Conservation (phyloP, 2,329 filamentous ascomycete species). For the Lecanicillium sp. region DNA sequence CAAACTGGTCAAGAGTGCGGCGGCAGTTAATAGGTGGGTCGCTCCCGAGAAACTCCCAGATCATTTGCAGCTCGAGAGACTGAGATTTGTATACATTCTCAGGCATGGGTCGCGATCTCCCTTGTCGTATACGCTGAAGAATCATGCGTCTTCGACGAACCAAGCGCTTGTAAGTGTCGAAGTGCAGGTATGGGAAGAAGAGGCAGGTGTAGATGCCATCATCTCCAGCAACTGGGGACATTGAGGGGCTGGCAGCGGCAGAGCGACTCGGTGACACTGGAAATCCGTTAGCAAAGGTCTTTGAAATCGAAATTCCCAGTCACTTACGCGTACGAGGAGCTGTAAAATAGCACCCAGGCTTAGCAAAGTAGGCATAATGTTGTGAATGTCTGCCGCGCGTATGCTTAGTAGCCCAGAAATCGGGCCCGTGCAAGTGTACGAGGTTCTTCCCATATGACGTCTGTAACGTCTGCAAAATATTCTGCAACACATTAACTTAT, state of each 20-base stretch:
- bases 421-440: slow-evolving; percentile 32
- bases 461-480: slow-evolving; percentile 37
- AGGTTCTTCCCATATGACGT: slow-evolving; percentile 27
- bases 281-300: background rate
- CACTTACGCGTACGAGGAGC: slow-evolving; percentile 26
- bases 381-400: slow-evolving; percentile 40
- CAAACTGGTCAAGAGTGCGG: slow-evolving; percentile 56
- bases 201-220: slow-evolving; percentile 36
- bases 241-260: slow-evolving; percentile 19
- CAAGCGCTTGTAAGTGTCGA: slow-evolving; percentile 54
- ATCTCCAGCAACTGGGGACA: slow-evolving; percentile 18
- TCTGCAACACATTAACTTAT: slow-evolving; percentile 18
- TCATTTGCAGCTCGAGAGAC: slow-evolving; percentile 49
- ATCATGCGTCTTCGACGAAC: slow-evolving; percentile 49
- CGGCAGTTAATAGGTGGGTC: slow-evolving; percentile 55
- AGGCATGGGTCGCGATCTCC: slow-evolving; percentile 48
- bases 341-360: slow-evolving; percentile 40
- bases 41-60: slow-evolving; percentile 55
- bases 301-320: accelerated
- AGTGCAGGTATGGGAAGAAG: slow-evolving; percentile 55
- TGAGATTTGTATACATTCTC: slow-evolving; percentile 43
- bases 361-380: slow-evolving; percentile 41
- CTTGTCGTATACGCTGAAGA: slow-evolving; percentile 41
- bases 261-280: slow-evolving; percentile 28
- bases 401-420: slow-evolving; percentile 42